Conservation (phyloP, 129 eudicot species). For the Flaveria ramosissima region DNA sequence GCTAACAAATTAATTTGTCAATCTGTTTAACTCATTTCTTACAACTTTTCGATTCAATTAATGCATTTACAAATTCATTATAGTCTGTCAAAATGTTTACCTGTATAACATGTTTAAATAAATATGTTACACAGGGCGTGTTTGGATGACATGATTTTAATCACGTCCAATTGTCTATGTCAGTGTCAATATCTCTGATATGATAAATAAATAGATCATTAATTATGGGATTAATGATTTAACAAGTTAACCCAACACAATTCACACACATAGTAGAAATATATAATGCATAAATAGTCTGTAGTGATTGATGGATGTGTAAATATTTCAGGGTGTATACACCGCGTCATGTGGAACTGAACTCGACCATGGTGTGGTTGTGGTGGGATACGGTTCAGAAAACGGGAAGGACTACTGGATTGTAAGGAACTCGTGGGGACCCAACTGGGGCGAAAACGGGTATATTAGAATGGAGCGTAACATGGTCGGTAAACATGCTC, state of each 20-base stretch:
- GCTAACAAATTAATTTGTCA: too few relatives aligned
- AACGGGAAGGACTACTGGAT: conserved; percentile 76
- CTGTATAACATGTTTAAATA: too few relatives aligned
- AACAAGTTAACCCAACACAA: background rate
- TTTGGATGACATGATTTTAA: background rate
- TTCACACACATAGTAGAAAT: background rate
- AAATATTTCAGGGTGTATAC: conserved; percentile 65
- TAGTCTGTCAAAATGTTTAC: background rate
- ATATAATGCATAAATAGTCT: background rate
- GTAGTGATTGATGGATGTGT: conserved; percentile 7
- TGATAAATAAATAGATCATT: background rate
- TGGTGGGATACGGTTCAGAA: conserved; percentile 85
- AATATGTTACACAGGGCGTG: too few relatives aligned
- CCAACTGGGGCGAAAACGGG: conserved; percentile 79
- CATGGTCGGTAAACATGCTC: conserved; percentile 9
- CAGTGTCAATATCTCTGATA: background rate
- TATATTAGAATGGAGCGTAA: conserved; percentile 76
- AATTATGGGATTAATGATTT: background rate
- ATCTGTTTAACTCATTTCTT: background rate
- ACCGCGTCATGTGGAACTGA: conserved; percentile 71
- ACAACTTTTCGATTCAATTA: too few relatives aligned
- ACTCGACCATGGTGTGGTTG: conserved; percentile 89
- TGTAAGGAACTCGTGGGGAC: conserved; percentile 95
- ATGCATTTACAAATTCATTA: background rate
- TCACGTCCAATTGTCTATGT: too few relatives aligned